Conservation (phyloP, 495 filamentous ascomycete genomes). For the Chaetomium cochliodes region DNA sequence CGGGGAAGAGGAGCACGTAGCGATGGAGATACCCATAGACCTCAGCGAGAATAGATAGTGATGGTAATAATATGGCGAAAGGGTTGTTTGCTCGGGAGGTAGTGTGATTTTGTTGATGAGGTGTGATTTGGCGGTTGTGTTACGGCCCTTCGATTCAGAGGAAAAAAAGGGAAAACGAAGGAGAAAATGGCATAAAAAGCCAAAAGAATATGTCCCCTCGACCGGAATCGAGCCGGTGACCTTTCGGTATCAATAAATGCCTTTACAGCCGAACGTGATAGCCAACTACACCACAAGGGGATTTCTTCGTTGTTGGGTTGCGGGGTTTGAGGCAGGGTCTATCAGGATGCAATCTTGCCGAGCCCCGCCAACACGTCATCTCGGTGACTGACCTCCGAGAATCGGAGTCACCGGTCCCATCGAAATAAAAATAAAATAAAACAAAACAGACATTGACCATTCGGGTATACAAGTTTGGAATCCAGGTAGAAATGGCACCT, state of each 20-base stretch:
- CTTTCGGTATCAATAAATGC: slow-evolving; percentile 31
- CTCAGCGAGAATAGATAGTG: not conserved
- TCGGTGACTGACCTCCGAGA: not conserved
- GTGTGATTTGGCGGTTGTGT: not conserved
- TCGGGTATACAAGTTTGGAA: too few species aligned
- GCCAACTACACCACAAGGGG: slow-evolving; percentile 36
- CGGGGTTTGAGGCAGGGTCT: not conserved
- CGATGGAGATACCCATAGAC: not conserved
- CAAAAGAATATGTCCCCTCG: slow-evolving; percentile 24
- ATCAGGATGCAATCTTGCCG: not conserved
- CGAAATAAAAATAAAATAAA: too few species aligned
- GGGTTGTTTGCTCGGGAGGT: too few species aligned
- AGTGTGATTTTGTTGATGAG: too few species aligned
- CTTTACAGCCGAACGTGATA: slow-evolving; percentile 36
- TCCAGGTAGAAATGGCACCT: too few species aligned
- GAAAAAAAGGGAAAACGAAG: not conserved
- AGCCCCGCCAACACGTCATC: not conserved
- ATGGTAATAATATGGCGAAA: too few species aligned
- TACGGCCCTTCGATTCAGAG: not conserved
- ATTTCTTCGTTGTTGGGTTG: slow-evolving; percentile 12
- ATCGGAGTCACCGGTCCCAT: not conserved
- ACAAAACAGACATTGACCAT: too few species aligned
- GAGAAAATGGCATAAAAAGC: slow-evolving; percentile 8
- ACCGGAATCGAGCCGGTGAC: slow-evolving; percentile 33
- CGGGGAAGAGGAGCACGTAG: not conserved